Evolutionary conservation across 202 grass and related monocot species (phyloP).

Genomic region (Saccharum hybrid): DNA sequence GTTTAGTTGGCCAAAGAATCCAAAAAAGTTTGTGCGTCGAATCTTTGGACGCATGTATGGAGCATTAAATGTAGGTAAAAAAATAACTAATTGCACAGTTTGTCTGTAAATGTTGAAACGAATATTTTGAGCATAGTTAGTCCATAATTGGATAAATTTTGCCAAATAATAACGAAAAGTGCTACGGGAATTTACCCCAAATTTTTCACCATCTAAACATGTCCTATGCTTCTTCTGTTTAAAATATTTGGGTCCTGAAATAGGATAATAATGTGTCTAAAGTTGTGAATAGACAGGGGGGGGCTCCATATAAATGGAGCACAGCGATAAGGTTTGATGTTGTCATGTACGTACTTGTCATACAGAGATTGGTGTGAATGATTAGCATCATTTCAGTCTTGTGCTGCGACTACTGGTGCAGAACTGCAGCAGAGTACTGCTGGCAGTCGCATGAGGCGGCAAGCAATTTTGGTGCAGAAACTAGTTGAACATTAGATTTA

Average conservation of each 20-base stretch:
- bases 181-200: no score
- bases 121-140: no score
- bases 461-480: not conserved
- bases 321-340: not conserved
- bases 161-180: no score
- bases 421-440: not conserved
- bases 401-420: not conserved
- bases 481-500: no score
- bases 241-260: not conserved
- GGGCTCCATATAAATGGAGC: slow-evolving; percentile 2
- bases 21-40: no score
- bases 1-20: no score
- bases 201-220: no score
- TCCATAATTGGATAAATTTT: no score
- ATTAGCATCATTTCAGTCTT: not conserved
- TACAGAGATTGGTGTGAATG: slow-evolving; percentile 7
- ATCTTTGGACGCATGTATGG: no score
- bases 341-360: not conserved
- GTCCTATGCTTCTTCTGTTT: not conserved
- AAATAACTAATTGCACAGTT: no score
- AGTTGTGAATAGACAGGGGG: not conserved
- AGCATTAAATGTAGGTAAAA: no score
- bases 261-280: not conserved
- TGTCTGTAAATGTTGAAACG: no score
- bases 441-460: not conserved